A percentile compares a stretch with the other conserved stretches of the same genome.
phyloP scores from a whole-genome alignment of 2,329 filamentous ascomycete species.

The Penicillium digitatum region DNA sequence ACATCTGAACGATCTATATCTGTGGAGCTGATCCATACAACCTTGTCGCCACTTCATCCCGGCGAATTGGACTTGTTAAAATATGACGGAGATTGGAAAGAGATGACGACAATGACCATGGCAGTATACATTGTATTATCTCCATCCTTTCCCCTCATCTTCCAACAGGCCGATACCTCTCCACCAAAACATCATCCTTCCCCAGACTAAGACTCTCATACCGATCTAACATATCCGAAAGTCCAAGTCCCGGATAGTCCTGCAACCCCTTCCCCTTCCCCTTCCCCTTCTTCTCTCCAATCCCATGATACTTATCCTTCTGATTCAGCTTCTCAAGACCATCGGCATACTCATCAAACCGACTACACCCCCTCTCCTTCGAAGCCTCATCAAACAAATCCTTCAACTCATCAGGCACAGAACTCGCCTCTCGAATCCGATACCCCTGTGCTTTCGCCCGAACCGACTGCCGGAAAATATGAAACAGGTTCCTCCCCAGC shows the following conservation, averaged over 20 bases:
- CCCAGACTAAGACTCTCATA: constrained; percentile 40
- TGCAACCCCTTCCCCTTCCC: constrained; percentile 19
- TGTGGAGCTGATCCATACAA: neutral
- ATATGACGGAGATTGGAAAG: neutral
- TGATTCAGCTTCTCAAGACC: constrained; percentile 35
- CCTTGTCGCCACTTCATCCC: neutral
- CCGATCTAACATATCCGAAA: constrained; percentile 39
- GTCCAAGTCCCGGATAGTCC: constrained; percentile 26
- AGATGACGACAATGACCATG: neutral
- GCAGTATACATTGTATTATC: neutral
- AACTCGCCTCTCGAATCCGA: constrained; percentile 22
- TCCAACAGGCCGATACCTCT: constrained; percentile 14
- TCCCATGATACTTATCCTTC: constrained; percentile 32
- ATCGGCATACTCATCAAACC: constrained; percentile 32
- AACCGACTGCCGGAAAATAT: constrained; percentile 36
- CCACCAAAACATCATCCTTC: constrained; percentile 29
- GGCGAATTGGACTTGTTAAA: neutral
- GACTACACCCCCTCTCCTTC: constrained; percentile 11
- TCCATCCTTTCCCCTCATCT: constrained; percentile 1
- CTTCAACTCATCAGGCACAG: constrained; percentile 32
- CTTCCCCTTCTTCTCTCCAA: constrained; percentile 8
- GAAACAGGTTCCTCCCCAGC: constrained; percentile 34
- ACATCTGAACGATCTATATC: neutral
- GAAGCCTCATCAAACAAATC: constrained; percentile 31
- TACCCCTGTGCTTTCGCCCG: constrained; percentile 31